Conservation (phyloP, 139 green algal genomes). For the Tetradesmus obliquus region DNA sequence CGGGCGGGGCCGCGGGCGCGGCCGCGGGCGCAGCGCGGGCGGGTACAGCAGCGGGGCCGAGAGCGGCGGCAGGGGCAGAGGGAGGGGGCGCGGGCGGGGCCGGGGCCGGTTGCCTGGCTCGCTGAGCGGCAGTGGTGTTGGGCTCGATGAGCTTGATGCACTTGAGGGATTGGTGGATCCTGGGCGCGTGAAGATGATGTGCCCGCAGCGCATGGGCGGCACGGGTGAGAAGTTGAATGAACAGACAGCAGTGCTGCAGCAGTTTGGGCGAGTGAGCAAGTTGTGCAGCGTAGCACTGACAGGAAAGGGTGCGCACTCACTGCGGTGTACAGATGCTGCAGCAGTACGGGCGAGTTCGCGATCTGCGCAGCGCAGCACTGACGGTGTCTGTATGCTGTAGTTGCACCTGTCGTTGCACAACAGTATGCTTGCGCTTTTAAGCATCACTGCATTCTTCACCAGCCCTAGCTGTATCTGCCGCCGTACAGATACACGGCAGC, state of each 20-base stretch:
- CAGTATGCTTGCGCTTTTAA: too few relatives aligned
- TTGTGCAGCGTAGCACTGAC: background rate
- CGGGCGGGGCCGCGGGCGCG: background rate
- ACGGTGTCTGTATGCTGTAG: too few relatives aligned
- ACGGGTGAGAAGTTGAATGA: background rate
- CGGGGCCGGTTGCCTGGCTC: background rate
- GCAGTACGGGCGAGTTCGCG: too few relatives aligned
- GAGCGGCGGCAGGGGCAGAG: background rate
- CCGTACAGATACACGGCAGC: too few relatives aligned
- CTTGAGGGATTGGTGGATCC: background rate
- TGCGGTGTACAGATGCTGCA: too few relatives aligned
- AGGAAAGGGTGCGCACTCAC: too few relatives aligned
- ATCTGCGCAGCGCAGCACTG: too few relatives aligned
- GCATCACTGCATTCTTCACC: too few relatives aligned
- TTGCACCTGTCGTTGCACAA: too few relatives aligned
- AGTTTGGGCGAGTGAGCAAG: too few relatives aligned
- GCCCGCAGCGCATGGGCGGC: constrained; percentile 1
- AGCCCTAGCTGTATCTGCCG: too few relatives aligned
- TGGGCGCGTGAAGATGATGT: constrained; percentile 37
- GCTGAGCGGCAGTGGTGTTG: background rate
- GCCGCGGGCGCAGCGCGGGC: background rate
- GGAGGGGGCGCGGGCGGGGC: background rate
- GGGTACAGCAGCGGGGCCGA: background rate
- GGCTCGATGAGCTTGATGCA: constrained; percentile 14
- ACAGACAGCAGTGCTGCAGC: background rate